These are phyloP conservation scores for Penicillium soppii DNA, from an alignment of 495 filamentous ascomycete species.

Conservation along the genomic window DNA sequence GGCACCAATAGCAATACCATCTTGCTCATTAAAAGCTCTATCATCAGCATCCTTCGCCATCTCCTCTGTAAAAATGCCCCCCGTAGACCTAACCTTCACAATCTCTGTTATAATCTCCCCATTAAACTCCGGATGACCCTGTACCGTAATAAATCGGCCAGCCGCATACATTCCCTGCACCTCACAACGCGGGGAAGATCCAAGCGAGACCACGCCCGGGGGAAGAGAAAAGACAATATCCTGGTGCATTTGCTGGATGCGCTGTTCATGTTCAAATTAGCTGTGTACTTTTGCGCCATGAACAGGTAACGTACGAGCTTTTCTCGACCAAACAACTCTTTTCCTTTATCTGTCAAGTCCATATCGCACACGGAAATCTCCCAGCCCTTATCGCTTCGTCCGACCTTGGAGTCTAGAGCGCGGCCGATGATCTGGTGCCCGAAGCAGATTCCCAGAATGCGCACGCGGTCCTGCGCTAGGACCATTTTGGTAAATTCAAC, in stretches of 20 bases:
- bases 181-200: slow-evolving; percentile 61
- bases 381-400: slow-evolving; percentile 70
- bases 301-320: slow-evolving; percentile 55
- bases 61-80: slow-evolving; percentile 65
- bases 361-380: slow-evolving; percentile 75
- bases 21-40: slow-evolving; percentile 65
- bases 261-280: slow-evolving; percentile 41
- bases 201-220: slow-evolving; percentile 58
- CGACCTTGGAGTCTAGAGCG: slow-evolving; percentile 68
- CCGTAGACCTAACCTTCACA: slow-evolving; percentile 54
- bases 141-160: slow-evolving; percentile 68
- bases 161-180: slow-evolving; percentile 81
- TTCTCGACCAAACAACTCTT: slow-evolving; percentile 67
- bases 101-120: slow-evolving; percentile 71
- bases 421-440: slow-evolving; percentile 88
- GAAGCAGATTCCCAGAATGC: slow-evolving; percentile 81
- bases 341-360: slow-evolving; percentile 66
- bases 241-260: slow-evolving; percentile 86
- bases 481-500: slow-evolving; percentile 65
- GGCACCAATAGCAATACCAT: slow-evolving; percentile 67
- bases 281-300: neutral
- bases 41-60: slow-evolving; percentile 63
- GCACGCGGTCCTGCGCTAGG: slow-evolving; percentile 57
- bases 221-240: slow-evolving; percentile 74
- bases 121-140: slow-evolving; percentile 91